Evolutionary conservation across 768 basidiomycete genomes (phyloP).

Genomic region (Albatrellus ellisii): DNA sequence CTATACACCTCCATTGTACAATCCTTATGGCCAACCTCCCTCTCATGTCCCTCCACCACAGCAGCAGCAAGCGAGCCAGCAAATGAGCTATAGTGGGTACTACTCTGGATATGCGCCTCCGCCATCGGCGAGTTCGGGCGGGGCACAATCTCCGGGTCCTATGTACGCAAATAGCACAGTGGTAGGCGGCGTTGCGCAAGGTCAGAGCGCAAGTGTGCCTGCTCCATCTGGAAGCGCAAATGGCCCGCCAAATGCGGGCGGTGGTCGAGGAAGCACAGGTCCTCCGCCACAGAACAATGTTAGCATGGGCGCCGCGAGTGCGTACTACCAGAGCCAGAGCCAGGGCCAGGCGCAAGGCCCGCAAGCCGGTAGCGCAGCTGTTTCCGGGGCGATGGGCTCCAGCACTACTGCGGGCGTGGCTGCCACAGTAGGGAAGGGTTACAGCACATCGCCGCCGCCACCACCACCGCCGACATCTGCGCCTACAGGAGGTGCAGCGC

Average conservation of each 20-base stretch:
- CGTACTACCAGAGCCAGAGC: constrained; percentile 7
- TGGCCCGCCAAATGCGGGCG: no score
- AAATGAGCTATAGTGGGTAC: not conserved
- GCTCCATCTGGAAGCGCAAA: not conserved
- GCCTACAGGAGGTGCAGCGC: not conserved
- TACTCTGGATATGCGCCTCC: constrained; percentile 1
- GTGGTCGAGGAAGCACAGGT: no score
- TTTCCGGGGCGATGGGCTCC: constrained; percentile 4
- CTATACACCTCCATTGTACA: constrained; percentile 6
- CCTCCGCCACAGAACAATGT: not conserved
- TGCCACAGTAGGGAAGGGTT: constrained; percentile 5
- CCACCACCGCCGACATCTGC: constrained; percentile 6
- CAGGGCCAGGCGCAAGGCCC: not conserved
- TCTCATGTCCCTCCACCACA: constrained; percentile 6
- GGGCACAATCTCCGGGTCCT: constrained; percentile 5
- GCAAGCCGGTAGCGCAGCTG: constrained; percentile 1
- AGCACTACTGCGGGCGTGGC: not conserved
- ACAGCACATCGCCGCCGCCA: constrained; percentile 5
- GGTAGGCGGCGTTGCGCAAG: not conserved
- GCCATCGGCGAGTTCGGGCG: constrained; percentile 7
- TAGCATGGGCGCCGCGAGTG: constrained; percentile 4
- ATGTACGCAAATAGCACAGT: constrained; percentile 3
- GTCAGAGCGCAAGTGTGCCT: not conserved
- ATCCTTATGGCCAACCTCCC: constrained; percentile 3
- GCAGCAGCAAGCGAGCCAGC: not conserved